Evolutionary conservation across 495 filamentous ascomycete genomes (phyloP).

Genomic region (Rhypophila decipiens): DNA sequence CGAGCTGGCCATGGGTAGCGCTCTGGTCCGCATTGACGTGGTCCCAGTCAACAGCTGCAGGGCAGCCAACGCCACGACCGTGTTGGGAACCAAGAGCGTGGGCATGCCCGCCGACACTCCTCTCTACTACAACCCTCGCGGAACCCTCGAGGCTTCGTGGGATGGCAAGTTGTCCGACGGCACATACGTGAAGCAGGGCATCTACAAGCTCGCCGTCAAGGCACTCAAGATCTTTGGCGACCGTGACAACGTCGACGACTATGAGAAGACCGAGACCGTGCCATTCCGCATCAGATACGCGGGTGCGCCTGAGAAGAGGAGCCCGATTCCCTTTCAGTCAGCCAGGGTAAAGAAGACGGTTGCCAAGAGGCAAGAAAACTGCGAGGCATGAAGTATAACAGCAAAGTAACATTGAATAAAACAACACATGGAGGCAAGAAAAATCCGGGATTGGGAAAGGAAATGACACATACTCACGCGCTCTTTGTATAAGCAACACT

Average conservation of each 20-base stretch:
- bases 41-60: slow-evolving; percentile 28
- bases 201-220: slow-evolving; percentile 38
- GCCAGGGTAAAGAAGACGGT: too few species aligned
- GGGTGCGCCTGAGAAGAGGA: not conserved
- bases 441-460: too few species aligned
- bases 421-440: too few species aligned
- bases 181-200: slow-evolving; percentile 33
- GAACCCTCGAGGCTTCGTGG: slow-evolving; percentile 25
- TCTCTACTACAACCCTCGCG: slow-evolving; percentile 31
- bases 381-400: too few species aligned
- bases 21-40: slow-evolving; percentile 37
- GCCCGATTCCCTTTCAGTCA: too few species aligned
- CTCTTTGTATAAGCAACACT: too few species aligned
- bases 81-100: slow-evolving; percentile 34
- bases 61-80: slow-evolving; percentile 14
- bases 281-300: slow-evolving; percentile 30
- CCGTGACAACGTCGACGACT: slow-evolving; percentile 22
- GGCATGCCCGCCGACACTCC: slow-evolving; percentile 31
- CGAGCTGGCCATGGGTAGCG: slow-evolving; percentile 37
- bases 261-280: slow-evolving; percentile 30
- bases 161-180: slow-evolving; percentile 39
- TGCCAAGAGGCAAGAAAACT: too few species aligned
- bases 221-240: slow-evolving; percentile 41
- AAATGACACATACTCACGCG: too few species aligned
- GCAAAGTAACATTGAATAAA: too few species aligned